A percentile compares a stretch with the other conserved stretches of the same genome.
Conservation (phyloP, 2,329 filamentous ascomycete species). For the Microsporum audouinii region DNA sequence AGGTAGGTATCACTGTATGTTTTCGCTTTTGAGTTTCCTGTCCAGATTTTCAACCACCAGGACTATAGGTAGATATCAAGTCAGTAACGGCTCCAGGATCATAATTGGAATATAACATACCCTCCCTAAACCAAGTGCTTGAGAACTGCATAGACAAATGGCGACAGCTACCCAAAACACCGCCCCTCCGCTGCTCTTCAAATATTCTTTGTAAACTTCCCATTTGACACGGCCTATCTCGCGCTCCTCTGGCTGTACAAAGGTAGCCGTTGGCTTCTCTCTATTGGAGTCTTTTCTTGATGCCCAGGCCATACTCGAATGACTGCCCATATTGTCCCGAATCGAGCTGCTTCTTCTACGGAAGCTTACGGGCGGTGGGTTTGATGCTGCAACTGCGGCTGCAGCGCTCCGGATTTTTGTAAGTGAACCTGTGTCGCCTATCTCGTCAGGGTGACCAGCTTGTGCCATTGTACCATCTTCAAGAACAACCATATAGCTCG, state of each 20-base stretch:
- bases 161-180: slow-evolving; percentile 2
- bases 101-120: background rate
- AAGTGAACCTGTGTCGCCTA: background rate
- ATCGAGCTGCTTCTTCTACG: background rate
- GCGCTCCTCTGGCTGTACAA: background rate
- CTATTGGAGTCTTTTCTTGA: background rate
- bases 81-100: background rate
- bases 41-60: slow-evolving; percentile 5
- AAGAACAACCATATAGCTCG: slow-evolving; percentile 1
- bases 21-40: background rate
- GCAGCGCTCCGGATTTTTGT: background rate
- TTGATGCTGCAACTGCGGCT: background rate
- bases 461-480: background rate
- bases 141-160: background rate
- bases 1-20: background rate
- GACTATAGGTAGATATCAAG: background rate
- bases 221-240: slow-evolving; percentile 1
- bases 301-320: slow-evolving; percentile 3
- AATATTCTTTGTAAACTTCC: slow-evolving; percentile 2
- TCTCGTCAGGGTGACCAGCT: background rate
- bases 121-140: background rate
- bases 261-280: background rate
- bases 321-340: background rate
- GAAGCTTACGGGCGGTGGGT: background rate
- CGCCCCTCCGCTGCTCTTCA: background rate